Conservation (phyloP, 306 rosid species). For the Ammopiptanthus mongolicus region DNA sequence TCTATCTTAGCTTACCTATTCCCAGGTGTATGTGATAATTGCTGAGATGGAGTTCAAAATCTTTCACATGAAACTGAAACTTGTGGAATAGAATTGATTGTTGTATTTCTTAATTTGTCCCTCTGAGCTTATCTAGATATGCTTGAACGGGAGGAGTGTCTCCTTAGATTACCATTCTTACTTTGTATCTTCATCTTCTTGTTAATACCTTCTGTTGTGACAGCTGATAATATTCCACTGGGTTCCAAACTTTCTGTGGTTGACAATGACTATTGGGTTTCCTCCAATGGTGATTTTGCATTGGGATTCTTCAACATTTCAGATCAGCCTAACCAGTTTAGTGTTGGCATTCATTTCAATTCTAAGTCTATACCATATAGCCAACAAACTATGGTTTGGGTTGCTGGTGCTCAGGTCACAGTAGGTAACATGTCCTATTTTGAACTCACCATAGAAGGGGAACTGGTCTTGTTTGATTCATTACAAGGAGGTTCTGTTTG, state of each 20-base stretch:
- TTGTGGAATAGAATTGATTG: background rate
- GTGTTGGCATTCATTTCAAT: constrained; percentile 57
- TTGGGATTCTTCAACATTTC: constrained; percentile 46
- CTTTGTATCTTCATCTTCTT: constrained; percentile 32
- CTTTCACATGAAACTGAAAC: constrained; percentile 10
- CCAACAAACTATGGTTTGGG: constrained; percentile 54
- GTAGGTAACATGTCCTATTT: constrained; percentile 52
- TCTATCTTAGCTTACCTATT: background rate
- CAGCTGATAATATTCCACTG: constrained; percentile 46
- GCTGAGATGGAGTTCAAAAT: background rate
- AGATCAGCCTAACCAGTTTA: constrained; percentile 46
- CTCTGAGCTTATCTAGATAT: constrained; percentile 32
- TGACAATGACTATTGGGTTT: constrained; percentile 52
- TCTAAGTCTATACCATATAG: constrained; percentile 45
- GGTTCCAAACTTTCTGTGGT: constrained; percentile 54
- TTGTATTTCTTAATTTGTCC: constrained; percentile 6
- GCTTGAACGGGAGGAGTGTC: constrained; percentile 36
- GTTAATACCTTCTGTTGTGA: constrained; percentile 29
- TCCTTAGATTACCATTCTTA: constrained; percentile 28
- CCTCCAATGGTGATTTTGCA: constrained; percentile 62
- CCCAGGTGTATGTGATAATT: background rate
- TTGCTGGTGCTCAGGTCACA: constrained; percentile 40
- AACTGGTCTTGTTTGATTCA: constrained; percentile 54
- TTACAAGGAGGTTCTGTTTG: constrained; percentile 26
- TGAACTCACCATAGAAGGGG: constrained; percentile 45